phyloP scores from a whole-genome alignment of 768 basidiomycete species.

The Pulveroboletus ravenelii region DNA sequence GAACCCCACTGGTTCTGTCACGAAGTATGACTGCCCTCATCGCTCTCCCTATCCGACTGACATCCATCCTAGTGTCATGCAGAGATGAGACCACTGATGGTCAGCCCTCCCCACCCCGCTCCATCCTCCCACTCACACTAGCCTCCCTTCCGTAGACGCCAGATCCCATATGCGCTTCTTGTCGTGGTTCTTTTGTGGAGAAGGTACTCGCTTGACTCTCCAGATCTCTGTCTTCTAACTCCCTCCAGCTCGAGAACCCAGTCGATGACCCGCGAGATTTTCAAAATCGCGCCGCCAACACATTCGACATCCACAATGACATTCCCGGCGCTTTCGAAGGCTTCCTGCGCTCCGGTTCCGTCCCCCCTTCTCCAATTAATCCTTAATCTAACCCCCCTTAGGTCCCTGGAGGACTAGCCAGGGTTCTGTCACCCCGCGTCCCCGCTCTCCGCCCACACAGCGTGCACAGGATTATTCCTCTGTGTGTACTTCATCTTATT shows the following conservation, averaged over 20 bases:
- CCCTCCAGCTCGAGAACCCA: conserved; percentile 64
- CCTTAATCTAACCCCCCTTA: not conserved
- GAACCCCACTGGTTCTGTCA: conserved; percentile 81
- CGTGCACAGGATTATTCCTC: conserved; percentile 13
- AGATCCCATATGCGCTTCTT: conserved; percentile 79
- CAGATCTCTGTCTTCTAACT: not conserved
- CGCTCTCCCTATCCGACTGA: conserved; percentile 6
- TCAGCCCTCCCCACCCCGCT: conserved; percentile 28
- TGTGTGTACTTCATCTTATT: conserved; percentile 5
- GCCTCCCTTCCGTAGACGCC: conserved; percentile 51
- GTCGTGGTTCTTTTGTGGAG: conserved; percentile 79
- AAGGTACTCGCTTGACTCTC: conserved; percentile 35
- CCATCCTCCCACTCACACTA: not conserved
- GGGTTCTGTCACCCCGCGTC: not conserved
- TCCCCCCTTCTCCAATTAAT: not conserved
- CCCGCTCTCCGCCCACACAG: conserved; percentile 15
- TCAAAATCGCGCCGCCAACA: conserved; percentile 34
- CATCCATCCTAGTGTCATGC: conserved; percentile 60
- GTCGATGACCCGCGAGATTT: conserved; percentile 73
- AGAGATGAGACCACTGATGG: conserved; percentile 87
- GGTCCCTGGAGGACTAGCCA: conserved; percentile 4
- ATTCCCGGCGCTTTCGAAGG: conserved; percentile 40
- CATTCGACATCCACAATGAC: conserved; percentile 24
- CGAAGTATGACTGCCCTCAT: conserved; percentile 39
- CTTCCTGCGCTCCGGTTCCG: conserved; percentile 43